These are phyloP conservation scores for Danielia oregonensis DNA, from an alignment of 805 yeast species.

Conservation along the genomic window DNA sequence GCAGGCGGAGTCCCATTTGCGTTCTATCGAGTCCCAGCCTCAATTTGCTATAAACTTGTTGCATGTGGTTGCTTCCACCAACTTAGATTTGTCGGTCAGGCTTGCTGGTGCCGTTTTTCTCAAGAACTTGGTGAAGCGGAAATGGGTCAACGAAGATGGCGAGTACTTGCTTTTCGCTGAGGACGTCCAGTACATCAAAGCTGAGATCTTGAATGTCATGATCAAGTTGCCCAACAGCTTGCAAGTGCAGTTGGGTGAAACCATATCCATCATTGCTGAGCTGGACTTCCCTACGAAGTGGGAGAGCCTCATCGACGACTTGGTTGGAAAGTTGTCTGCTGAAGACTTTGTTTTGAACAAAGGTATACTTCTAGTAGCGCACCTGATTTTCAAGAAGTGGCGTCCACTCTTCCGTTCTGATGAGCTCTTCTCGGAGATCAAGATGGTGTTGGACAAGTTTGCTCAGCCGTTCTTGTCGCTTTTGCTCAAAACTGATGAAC, in stretches of 20 bases:
- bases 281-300: conserved; percentile 92
- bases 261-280: conserved; percentile 89
- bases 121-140: conserved; percentile 79
- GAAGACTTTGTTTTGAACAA: conserved; percentile 72
- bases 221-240: conserved; percentile 71
- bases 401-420: conserved; percentile 91
- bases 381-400: conserved; percentile 95
- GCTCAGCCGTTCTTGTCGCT: conserved; percentile 73
- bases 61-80: conserved; percentile 68
- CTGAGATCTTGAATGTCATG: conserved; percentile 83
- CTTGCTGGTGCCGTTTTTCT: conserved; percentile 88
- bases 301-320: conserved; percentile 71
- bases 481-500: conserved; percentile 61
- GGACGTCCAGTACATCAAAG: conserved; percentile 68
- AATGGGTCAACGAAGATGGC: conserved; percentile 91
- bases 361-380: conserved; percentile 89
- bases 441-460: conserved; percentile 80
- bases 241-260: conserved; percentile 93
- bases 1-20: conserved; percentile 62
- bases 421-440: conserved; percentile 82
- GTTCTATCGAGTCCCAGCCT: conserved; percentile 55
- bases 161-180: conserved; percentile 54
- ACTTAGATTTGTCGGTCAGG: conserved; percentile 54
- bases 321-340: conserved; percentile 60
- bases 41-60: conserved; percentile 77